Conservation (phyloP, 176 grass and related monocot species). For the Zizania latifolia region DNA sequence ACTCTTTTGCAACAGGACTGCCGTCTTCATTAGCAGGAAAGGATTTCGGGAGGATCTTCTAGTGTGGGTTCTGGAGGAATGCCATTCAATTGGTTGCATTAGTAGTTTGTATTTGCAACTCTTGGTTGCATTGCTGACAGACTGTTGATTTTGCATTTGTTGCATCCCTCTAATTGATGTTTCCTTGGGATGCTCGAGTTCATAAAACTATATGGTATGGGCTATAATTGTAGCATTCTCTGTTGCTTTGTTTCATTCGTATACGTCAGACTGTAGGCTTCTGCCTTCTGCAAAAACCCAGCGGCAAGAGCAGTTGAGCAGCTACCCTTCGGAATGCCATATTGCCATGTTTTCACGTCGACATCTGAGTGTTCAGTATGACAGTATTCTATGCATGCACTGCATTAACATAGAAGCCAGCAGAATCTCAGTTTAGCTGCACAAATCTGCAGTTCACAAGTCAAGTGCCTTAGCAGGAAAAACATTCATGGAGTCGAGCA, state of each 20-base stretch:
- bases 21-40: constrained; percentile 53
- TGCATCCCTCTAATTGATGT: constrained; percentile 35
- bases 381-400: too few species aligned
- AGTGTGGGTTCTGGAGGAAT: constrained; percentile 29
- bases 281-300: background rate
- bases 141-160: constrained; percentile 37
- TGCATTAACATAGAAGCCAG: too few species aligned
- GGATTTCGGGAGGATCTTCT: constrained; percentile 78
- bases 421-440: too few species aligned
- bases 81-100: constrained; percentile 55
- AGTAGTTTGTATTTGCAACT: constrained; percentile 56
- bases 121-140: constrained; percentile 33
- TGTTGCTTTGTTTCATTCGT: constrained; percentile 9
- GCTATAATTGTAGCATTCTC: constrained; percentile 30
- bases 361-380: too few species aligned
- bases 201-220: constrained; percentile 33
- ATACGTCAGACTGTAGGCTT: too few species aligned
- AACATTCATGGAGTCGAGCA: too few species aligned
- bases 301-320: background rate
- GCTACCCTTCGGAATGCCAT: background rate
- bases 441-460: too few species aligned
- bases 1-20: constrained; percentile 51
- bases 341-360: too few species aligned
- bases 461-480: too few species aligned
- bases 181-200: background rate